phyloP scores from a whole-genome alignment of 2,329 filamentous ascomycete species.

The Hypoxylon sp. region DNA sequence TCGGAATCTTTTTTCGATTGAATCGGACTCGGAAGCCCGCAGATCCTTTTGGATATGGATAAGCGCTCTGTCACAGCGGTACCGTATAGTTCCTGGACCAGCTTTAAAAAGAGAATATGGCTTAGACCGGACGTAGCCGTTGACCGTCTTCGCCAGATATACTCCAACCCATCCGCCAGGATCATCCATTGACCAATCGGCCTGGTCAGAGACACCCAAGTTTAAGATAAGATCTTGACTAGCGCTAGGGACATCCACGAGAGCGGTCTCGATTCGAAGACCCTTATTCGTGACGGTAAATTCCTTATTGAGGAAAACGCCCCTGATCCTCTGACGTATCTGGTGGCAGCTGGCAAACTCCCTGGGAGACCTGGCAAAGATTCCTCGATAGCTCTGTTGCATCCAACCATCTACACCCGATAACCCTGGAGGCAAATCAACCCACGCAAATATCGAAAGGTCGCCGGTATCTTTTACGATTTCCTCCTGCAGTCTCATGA shows the following conservation, averaged over 20 bases:
- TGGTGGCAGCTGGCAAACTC: slow-evolving; percentile 15
- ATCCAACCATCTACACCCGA: background rate
- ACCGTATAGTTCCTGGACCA: background rate
- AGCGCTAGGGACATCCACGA: background rate
- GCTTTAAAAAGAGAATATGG: slow-evolving; percentile 19
- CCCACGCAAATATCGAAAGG: slow-evolving; percentile 49
- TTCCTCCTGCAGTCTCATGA: slow-evolving; percentile 44
- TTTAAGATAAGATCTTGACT: slow-evolving; percentile 20
- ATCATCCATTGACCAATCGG: slow-evolving; percentile 21
- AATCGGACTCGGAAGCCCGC: background rate
- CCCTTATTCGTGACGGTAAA: slow-evolving; percentile 27
- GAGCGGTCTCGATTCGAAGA: slow-evolving; percentile 15
- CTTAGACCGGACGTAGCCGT: slow-evolving; percentile 22
- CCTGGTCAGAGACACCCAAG: slow-evolving; percentile 20
- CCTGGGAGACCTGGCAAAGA: slow-evolving; percentile 24
- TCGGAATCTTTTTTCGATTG: slow-evolving; percentile 5
- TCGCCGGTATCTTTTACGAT: slow-evolving; percentile 44
- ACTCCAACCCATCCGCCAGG: slow-evolving; percentile 19
- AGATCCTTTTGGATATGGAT: slow-evolving; percentile 5
- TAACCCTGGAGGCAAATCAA: background rate
- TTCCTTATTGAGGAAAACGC: slow-evolving; percentile 12
- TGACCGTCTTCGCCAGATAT: slow-evolving; percentile 23
- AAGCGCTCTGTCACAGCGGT: background rate
- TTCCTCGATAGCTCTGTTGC: slow-evolving; percentile 14
- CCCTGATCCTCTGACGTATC: slow-evolving; percentile 10